Percentiles rank a stretch among this genome's conserved stretches.
Evolutionary conservation across 108 stramenopile species (phyloP).

Genomic region (Cyclotella atomus): DNA sequence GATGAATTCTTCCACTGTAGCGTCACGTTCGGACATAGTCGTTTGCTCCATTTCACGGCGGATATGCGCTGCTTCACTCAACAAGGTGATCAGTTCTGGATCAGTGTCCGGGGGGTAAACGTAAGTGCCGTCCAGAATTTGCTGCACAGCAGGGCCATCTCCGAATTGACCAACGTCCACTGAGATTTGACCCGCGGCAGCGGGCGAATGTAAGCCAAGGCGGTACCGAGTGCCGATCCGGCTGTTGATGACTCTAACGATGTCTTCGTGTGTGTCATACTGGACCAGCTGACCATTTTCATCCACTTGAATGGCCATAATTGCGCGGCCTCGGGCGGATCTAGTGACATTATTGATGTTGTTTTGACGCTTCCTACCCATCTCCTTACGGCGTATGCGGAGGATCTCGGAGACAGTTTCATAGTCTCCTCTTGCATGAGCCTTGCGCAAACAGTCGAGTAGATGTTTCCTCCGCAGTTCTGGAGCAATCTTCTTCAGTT

Average conservation of each 20-base stretch:
- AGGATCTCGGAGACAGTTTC: background rate
- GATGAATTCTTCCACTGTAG: slow-evolving; percentile 19
- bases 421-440: background rate
- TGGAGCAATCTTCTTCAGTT: background rate
- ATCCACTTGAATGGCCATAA: background rate
- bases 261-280: slow-evolving; percentile 2
- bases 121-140: slow-evolving; percentile 25
- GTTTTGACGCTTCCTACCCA: background rate
- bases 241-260: background rate
- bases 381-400: background rate
- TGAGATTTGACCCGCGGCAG: background rate
- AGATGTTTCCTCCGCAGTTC: slow-evolving; percentile 8
- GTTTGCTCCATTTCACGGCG: background rate
- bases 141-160: background rate
- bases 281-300: background rate
- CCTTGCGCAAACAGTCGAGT: background rate
- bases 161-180: slow-evolving; percentile 12
- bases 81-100: background rate
- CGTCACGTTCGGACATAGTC: background rate
- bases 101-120: slow-evolving; percentile 14
- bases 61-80: background rate
- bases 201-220: background rate
- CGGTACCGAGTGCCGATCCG: background rate
- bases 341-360: background rate
- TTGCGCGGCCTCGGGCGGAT: background rate